Percentiles rank a stretch among this genome's conserved stretches.
Evolutionary conservation across 805 yeast genomes (phyloP).

Genomic region (Yamadazyma kitorensis): DNA sequence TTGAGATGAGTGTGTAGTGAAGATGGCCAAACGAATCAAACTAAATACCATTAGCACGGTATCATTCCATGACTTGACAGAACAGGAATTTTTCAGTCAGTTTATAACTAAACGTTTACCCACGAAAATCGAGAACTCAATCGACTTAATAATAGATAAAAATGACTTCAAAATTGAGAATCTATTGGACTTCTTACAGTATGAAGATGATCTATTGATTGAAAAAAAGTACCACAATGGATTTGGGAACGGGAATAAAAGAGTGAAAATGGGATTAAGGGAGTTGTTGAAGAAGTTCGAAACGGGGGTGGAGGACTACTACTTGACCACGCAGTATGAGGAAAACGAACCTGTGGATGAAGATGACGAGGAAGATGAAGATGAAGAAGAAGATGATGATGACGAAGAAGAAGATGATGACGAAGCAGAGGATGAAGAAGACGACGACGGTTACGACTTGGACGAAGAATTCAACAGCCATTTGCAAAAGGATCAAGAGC

Average conservation of each 20-base stretch:
- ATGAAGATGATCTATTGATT: conserved; percentile 44
- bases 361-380: conserved; percentile 12
- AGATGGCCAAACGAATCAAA: conserved; percentile 3
- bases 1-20: too few species aligned
- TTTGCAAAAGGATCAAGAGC: conserved; percentile 13
- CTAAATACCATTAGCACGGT: conserved; percentile 2
- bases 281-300: conserved; percentile 45
- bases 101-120: conserved; percentile 49
- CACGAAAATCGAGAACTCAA: conserved; percentile 28
- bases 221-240: conserved; percentile 58
- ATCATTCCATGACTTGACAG: background rate
- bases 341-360: conserved; percentile 15
- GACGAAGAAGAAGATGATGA: conserved; percentile 29
- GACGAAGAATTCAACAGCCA: conserved; percentile 23
- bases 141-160: conserved; percentile 29
- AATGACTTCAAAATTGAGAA: conserved; percentile 28
- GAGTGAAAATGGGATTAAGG: conserved; percentile 49
- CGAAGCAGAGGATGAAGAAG: conserved; percentile 43
- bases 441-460: conserved; percentile 37
- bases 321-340: conserved; percentile 71
- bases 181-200: conserved; percentile 36
- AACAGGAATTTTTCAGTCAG: conserved; percentile 29
- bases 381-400: conserved; percentile 7
- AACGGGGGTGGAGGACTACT: conserved; percentile 41
- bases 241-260: conserved; percentile 61